Base-by-base conservation (phyloP, 1,284 basidiomycete genomes). In the Ganoderma meredithae region DNA sequence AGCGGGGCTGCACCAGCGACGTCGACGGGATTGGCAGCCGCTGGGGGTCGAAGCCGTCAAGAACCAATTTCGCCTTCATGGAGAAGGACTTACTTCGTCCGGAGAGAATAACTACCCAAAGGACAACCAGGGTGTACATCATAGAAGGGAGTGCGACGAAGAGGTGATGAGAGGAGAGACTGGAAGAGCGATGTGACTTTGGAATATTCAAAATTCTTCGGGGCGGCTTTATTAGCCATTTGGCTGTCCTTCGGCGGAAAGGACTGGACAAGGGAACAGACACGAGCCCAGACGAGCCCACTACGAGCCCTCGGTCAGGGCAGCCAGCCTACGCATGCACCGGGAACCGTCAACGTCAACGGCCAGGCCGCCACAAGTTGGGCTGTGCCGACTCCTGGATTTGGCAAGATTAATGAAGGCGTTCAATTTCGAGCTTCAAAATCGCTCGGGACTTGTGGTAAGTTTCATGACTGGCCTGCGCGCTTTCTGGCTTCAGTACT, bases 61-160 rank as follows among this genome's bases (percentile, higher is more conserved):
- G 33, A 44, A n/a, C 15, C 3, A 8, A 17, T 27, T 33, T 10
- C 7, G 12, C 2, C 0, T n/a, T 22, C 4, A n/a, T 12, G 13
- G 4, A 52, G 22, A 39, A 7, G n/a, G 17, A 62, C 72, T 25
- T 31, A 73, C 72, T 62, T 59, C 72, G 71, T 25, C 72, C 65
- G 44, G 68, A 69, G 59, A 73, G 44, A 49, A 73, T 49, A 49
- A 66, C 66, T 13, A 68, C 61, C 22, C 69, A 69, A 47, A 72
- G 43, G 7, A 73, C 19, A 61, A 69, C 47, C 53, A 71, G 41
- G 60, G 66, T 68, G 66, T 68, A 71, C 72, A 73, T 73, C 10
- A 22, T 22, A 12, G 9, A 13, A 52, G 9, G 47, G 47, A 52
- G 39, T 7, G 39, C 17, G 13, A 52, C n/a, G 22, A 36, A n/a